A percentile compares a stretch with the other conserved stretches of the same genome.
These are phyloP conservation scores for Fusarium sp. DNA, from an alignment of 2,329 filamentous ascomycete species.

Conservation along the genomic window DNA sequence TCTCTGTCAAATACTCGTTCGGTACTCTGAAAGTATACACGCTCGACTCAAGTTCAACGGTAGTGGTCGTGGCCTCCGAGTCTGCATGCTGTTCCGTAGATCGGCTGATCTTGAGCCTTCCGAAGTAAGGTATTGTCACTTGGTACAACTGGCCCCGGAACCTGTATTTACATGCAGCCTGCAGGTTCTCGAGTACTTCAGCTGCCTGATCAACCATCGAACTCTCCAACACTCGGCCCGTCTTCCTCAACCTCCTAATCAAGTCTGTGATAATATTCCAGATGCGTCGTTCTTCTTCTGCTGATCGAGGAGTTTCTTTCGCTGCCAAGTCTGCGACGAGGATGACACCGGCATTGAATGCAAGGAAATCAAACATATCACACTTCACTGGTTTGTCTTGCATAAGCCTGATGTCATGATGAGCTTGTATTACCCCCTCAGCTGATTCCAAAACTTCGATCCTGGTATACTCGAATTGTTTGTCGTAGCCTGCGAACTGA, in stretches of 20 bases:
- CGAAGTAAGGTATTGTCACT: slow-evolving; percentile 33
- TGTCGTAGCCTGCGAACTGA: slow-evolving; percentile 53
- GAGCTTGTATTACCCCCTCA: slow-evolving; percentile 55
- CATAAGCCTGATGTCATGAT: slow-evolving; percentile 44
- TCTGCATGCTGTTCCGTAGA: not conserved
- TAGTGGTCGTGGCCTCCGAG: not conserved
- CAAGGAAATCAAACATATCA: slow-evolving; percentile 61
- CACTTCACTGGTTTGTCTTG: slow-evolving; percentile 49
- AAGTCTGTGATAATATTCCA: slow-evolving; percentile 6
- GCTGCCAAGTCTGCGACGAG: slow-evolving; percentile 57
- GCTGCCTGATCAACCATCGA: slow-evolving; percentile 12
- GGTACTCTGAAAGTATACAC: slow-evolving; percentile 8
- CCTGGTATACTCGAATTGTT: slow-evolving; percentile 53
- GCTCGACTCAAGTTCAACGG: slow-evolving; percentile 18
- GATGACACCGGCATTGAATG: slow-evolving; percentile 60
- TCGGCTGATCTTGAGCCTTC: slow-evolving; percentile 15
- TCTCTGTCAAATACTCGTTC: not conserved
- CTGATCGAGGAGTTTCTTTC: not conserved
- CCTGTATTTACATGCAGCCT: slow-evolving; percentile 14
- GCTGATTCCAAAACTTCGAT: slow-evolving; percentile 56
- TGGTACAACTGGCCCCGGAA: slow-evolving; percentile 1
- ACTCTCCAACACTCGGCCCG: slow-evolving; percentile 1
- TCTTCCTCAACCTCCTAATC: not conserved
- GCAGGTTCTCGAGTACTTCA: slow-evolving; percentile 17
- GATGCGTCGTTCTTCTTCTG: slow-evolving; percentile 11